A percentile compares a stretch with the other conserved stretches of the same genome.
Evolutionary conservation across 179 eudicot species (phyloP).

Genomic region (Gypsophila paniculata): DNA sequence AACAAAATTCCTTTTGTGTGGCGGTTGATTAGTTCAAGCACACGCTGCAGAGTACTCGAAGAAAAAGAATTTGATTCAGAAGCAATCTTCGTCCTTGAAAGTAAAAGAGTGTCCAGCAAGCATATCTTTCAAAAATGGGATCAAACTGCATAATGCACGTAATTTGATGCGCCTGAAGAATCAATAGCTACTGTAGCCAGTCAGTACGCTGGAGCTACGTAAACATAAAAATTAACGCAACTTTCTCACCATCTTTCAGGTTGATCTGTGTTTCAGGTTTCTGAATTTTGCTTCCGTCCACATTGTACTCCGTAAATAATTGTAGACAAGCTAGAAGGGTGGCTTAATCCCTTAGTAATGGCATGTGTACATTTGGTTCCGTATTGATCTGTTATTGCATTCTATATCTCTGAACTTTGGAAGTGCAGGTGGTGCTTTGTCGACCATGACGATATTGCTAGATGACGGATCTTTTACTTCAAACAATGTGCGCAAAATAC

Average conservation of each 20-base stretch:
- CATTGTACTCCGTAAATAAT: background rate
- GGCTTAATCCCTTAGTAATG: background rate
- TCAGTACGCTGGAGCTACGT: background rate
- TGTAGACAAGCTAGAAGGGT: background rate
- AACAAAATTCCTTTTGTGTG: constrained; percentile 16
- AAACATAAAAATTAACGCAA: too few relatives aligned
- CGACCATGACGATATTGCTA: background rate
- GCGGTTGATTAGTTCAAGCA: constrained; percentile 51
- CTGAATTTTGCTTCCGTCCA: background rate
- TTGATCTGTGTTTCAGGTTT: constrained; percentile 13
- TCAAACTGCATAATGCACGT: constrained; percentile 53
- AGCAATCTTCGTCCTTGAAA: constrained; percentile 19
- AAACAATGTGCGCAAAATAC: constrained; percentile 23
- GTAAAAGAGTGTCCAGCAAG: constrained; percentile 42
- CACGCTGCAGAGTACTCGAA: constrained; percentile 59
- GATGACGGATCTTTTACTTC: background rate
- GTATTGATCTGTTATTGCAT: background rate
- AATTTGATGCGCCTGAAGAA: constrained; percentile 39
- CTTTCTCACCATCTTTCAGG: too few relatives aligned
- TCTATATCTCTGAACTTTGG: background rate
- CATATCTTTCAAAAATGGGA: constrained; percentile 64
- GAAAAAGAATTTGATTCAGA: constrained; percentile 34
- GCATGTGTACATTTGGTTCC: background rate
- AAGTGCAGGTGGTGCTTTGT: background rate
- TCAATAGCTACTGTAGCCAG: constrained; percentile 26